Evolutionary conservation across 2,329 filamentous ascomycete genomes (phyloP), one percentile per base, ranked within the genome.

Genomic region (Tolypocladium cylindrosporum): DNA sequence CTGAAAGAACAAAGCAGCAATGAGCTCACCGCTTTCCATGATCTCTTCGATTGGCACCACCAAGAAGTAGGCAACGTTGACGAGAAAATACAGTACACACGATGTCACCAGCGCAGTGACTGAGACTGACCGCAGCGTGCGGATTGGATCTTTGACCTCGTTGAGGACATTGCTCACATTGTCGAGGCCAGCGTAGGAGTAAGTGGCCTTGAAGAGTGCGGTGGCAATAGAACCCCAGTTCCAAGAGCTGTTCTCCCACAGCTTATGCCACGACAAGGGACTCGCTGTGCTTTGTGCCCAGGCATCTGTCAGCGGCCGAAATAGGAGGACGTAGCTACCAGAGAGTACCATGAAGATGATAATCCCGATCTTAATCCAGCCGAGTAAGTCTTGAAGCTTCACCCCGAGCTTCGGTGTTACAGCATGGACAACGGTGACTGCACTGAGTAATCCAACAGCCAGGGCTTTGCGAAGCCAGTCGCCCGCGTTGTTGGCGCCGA

Each of bases 1-100:
- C 61, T 86, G 78, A 62, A 90, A 89, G 62, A 89, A 87, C 0
- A 89, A 70, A 0, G 86, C 86, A 0, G 85, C 85, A 42, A 90
- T 83, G 2, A 89, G 75, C 64, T 89, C 86, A 1, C 85, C 84
- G 58, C 85, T 87, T 1, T 76, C 70, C 62, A 83, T 83, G 62
- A 90, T 85, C 54, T 89, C 84, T 0, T 87, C 81, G 4, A 88
- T 69, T 0, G 87, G 85, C 0, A 89, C 81, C 0, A 89, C 85
- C 5, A 85, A 74, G 59, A 87, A 87, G 70, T 87, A 87, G 1
- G 84, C 83, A 1, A 87, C 78, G 62, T 87, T 87, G 55, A 83
- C 83, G 11, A 87, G 74, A 16, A 87, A 73, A 64, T 87, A 87
- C 0, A 86, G 75, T 24, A 80, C 71, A 59, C 83, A 85, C 0